Conservation (phyloP, 345 rosid species). For the Mallotus nudiflorus region DNA sequence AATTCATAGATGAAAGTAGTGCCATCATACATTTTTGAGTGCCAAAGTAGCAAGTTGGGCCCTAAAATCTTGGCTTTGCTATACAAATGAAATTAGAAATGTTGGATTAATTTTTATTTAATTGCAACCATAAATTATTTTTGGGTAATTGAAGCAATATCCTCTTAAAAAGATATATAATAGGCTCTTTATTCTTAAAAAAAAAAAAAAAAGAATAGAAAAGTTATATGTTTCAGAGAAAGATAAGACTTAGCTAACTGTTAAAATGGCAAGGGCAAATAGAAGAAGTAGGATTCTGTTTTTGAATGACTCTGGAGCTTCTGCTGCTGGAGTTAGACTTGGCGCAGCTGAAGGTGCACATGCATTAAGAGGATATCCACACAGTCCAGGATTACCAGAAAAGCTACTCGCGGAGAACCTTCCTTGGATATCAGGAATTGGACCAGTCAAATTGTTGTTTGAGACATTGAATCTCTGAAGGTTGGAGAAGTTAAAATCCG, state of each 20-base stretch:
- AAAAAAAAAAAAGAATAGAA: too few species aligned
- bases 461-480: slow-evolving; percentile 53
- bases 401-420: slow-evolving; percentile 43
- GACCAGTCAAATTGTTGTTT: slow-evolving; percentile 56
- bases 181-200: not conserved
- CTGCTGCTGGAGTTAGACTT: slow-evolving; percentile 17
- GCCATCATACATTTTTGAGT: too few species aligned
- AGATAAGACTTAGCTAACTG: not conserved
- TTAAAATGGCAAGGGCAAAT: not conserved
- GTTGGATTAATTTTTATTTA: too few species aligned
- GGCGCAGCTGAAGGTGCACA: slow-evolving; percentile 33
- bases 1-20: not conserved
- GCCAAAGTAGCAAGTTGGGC: too few species aligned
- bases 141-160: too few species aligned
- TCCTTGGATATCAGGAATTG: slow-evolving; percentile 44
- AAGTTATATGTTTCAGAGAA: not conserved
- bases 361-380: slow-evolving; percentile 40
- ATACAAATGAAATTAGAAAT: too few species aligned
- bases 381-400: slow-evolving; percentile 45
- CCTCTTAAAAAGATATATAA: too few species aligned
- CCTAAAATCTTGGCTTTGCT: too few species aligned
- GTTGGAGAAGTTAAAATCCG: slow-evolving; percentile 46
- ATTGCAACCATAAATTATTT: too few species aligned
- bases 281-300: not conserved
- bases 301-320: not conserved